phyloP scores from a whole-genome alignment of 345 rosid species.

The Trapa bicornis region DNA sequence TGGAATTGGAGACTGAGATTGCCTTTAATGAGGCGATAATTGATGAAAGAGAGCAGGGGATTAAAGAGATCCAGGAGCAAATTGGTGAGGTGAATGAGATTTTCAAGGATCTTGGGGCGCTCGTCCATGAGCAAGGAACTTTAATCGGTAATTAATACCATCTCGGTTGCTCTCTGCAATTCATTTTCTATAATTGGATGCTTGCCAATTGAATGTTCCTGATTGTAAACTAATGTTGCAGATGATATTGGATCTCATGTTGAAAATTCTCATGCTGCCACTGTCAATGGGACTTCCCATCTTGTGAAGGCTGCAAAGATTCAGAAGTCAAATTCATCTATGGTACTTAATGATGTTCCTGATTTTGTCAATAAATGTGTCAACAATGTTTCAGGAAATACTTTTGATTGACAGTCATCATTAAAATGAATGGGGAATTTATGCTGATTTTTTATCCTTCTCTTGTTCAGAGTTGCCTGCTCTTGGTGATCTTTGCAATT shows the following conservation, averaged over 20 bases:
- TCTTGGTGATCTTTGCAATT: conserved; percentile 75
- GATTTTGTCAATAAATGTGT: neutral
- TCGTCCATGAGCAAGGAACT: conserved; percentile 15
- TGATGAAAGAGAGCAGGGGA: conserved; percentile 18
- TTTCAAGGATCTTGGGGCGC: conserved; percentile 13
- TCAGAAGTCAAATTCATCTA: conserved; percentile 78
- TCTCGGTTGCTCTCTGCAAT: neutral
- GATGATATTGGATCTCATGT: conserved; percentile 79
- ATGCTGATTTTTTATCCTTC: neutral
- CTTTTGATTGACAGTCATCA: neutral
- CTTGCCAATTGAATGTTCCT: neutral
- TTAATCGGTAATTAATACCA: conserved; percentile 11
- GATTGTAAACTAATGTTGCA: conserved; percentile 13
- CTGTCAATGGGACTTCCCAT: conserved; percentile 62
- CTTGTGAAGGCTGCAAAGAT: conserved; percentile 70
- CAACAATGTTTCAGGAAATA: neutral
- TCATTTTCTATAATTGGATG: neutral
- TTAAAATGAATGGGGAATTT: neutral
- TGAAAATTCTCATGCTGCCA: conserved; percentile 56
- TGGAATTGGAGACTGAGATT: conserved; percentile 10
- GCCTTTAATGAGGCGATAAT: conserved; percentile 15
- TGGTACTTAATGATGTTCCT: conserved; percentile 32
- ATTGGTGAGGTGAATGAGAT: conserved; percentile 17
- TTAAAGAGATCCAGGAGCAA: conserved; percentile 13
- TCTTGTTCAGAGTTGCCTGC: conserved; percentile 58